Evolutionary conservation across 2,329 filamentous ascomycete species (phyloP), one percentile per base, ranked within the genome.

Genomic region (Acrodontium crateriforme): DNA sequence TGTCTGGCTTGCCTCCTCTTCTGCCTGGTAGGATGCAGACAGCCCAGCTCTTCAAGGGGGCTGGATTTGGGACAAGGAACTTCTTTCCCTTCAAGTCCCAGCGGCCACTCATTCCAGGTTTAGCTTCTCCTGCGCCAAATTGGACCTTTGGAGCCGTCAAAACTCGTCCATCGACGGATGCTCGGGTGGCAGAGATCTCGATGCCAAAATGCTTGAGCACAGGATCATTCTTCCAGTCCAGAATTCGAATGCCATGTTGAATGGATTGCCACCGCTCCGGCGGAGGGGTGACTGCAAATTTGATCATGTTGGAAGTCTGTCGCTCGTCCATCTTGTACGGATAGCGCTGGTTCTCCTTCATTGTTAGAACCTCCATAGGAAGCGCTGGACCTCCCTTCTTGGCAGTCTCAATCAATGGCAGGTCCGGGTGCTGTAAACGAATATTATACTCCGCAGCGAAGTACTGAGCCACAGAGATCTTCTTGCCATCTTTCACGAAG

Each of bases 71-170:
- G 28, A 61, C 56, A 9, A 75, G 63, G 50, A 94, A 94, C 51
- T 78, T 76, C 54, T 82, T 83, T 16, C 74, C 74, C 21, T 82
- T 74, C 8, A 95, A 63, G 50, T 92, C 81, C 89, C 89, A 98
- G 14, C 83, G 76, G 18, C 87, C 89, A 16, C 57, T 54, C 11
- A 66, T 69, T 12, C 70, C 66, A 2, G 82, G 80, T 30, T 75
- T 71, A 4, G 62, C 52, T 6, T 46, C 28, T 46, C 58, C 65
- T 9, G 29, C 28, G 2, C 59, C 70, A 45, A 83, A 94, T 22
- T 72, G 60, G 7, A 95, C 69, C 15, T 68, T 63, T 0, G 89
- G 87, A 3, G 74, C 67, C 0, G 65, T 62, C 0, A 98, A 60
- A 1, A 94, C 50, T 2, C 75, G 71, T 12, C 78, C 87, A 29